phyloP scores from a whole-genome alignment of 2,329 filamentous ascomycete genomes.

The Trichoderma arundinaceum region DNA sequence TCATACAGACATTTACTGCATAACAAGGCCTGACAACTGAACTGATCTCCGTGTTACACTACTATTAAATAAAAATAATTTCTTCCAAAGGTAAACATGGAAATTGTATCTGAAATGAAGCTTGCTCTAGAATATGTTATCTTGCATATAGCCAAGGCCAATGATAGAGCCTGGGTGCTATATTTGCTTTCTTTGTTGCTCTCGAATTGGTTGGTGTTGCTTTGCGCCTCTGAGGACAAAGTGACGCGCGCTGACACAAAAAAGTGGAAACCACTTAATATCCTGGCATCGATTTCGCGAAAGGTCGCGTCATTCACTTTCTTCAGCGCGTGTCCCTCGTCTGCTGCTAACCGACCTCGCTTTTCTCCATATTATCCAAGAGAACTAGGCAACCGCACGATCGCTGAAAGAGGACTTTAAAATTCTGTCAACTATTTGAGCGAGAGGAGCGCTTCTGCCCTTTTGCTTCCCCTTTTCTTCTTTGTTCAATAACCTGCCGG shows the following conservation, averaged over 20 bases:
- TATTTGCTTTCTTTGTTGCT: neutral
- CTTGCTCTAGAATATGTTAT: no score
- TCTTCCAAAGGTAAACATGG: no score
- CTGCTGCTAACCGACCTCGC: neutral
- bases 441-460: neutral
- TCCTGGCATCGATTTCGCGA: slow-evolving; percentile 38
- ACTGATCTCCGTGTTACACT: no score
- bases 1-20: no score
- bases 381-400: slow-evolving; percentile 12
- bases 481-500: neutral
- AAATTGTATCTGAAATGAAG: no score
- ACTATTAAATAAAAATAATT: no score
- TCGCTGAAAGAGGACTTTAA: neutral
- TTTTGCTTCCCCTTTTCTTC: neutral
- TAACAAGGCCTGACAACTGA: neutral
- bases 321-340: slow-evolving; percentile 22
- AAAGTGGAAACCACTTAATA: slow-evolving; percentile 43
- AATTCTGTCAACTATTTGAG: neutral
- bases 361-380: slow-evolving; percentile 2
- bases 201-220: neutral
- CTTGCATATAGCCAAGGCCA: no score
- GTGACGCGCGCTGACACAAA: neutral
- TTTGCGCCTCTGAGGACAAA: neutral
- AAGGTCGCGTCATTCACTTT: slow-evolving; percentile 41
- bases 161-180: neutral